Base-by-base conservation (phyloP, 1,139 yeast species). In the Geotrichum restrictum region DNA sequence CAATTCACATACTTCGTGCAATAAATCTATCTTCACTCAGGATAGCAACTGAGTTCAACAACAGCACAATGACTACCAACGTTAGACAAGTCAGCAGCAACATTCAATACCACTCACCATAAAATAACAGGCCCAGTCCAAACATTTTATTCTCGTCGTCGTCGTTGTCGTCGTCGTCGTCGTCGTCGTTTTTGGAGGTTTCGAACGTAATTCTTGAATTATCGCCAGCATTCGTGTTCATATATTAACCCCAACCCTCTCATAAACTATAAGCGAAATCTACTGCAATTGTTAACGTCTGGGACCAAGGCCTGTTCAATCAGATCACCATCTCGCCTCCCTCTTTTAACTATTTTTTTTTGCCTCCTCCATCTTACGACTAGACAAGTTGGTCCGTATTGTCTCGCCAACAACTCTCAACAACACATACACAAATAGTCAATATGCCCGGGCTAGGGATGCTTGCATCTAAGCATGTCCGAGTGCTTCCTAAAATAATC, bases 1-100 rank as follows among this genome's bases (percentile, higher is more conserved):
- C 14, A 31, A 14, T 8, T 24, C 51, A 72, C 81, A 64, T 72
- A 78, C 83, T 81, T 67, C 95, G 72, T 59, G 84, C 83, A 53
- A 88, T 73, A 64, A 88, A 88, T 56, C 96, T 73, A 66, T 88
- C 95, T 63, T 88, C 95, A 62, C 86, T 84, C 47, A 88, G 74
- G 42, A 88, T 85, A 0, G 95, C 95, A 29, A 87, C 78, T 0
- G 93, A 81, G 66, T 88, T 88, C 51, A 86, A 78, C 55, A 85
- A 70, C 55, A 88, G 74, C 37, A 87, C 74, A 51, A 81, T 85
- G 65, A 63, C 68, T 56, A 41, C 27, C 14, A 24, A 18, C n/a
- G 16, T 27, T 37, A 7, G 40, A 16, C 34, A 32, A 41, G 44
- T 19, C 31, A 16, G 7, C 19, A 13, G 3, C 16, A 18, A 47